Evolutionary conservation across 1,284 basidiomycete species (phyloP), one percentile per base, ranked within the genome.

Genomic region (Athelia psychrophila): DNA sequence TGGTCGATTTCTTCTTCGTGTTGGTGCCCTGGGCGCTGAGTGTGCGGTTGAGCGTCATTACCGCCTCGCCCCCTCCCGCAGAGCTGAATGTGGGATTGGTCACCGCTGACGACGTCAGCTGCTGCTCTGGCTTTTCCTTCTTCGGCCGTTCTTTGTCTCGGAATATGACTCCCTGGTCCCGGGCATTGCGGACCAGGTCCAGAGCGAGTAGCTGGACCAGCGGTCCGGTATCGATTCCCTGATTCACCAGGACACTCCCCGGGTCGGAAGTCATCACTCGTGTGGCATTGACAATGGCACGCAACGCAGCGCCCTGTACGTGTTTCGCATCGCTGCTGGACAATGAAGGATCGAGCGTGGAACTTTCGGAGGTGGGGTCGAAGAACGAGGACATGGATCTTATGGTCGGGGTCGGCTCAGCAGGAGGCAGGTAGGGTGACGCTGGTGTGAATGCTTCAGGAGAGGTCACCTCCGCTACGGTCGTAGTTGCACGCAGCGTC

Each of bases 231-330:
- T 86, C 86, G 5, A 69, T 74, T 0, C 84, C 85, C 49, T 83
- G 76, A 58, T 89, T 84, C 1, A 79, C 73, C 2, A 95, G 77
- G 50, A 95, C 83, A 54, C 89, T 91, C 12, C 77, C 72, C 0
- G 91, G 81, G 58, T 92, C 91, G 2, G 84, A 78, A 0, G 90
- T 91, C 84, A 95, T 90, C 33, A 95, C 87, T 1, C 93, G 83
- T n/a, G 88, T 93, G 0, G 90, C 89, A 52, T 91, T 83, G n/a
- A 81, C 78, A 51, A 93, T 90, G 0, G 91, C 90, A n/a, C 80
- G 80, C 6, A 93, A 61, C 0, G 83, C 78, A 0, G 83, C 64
- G 2, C 86, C 85, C 62, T 88, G 88, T 3, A 54, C 62, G 16
- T 45, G 54, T 35, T 48, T 47, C 32, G 64, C 56, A 20, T 70